Evolutionary conservation across 2,329 filamentous ascomycete genomes (phyloP).

Genomic region (Aureobasidium zeae): DNA sequence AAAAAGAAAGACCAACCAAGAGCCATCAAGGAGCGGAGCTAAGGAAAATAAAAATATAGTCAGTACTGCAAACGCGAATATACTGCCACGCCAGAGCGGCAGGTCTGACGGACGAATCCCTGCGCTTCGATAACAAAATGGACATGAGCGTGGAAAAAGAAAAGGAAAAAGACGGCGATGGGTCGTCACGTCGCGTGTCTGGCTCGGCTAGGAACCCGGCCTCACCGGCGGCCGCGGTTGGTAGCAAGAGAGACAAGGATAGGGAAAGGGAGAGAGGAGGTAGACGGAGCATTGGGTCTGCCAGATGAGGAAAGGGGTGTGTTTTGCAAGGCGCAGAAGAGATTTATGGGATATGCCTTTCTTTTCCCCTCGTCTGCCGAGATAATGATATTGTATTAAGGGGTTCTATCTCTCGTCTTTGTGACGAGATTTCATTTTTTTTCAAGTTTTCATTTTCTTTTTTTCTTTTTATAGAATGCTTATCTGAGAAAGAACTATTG

Average conservation of each 20-base stretch:
- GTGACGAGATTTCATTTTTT: neutral
- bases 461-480: neutral
- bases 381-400: too few species aligned
- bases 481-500: neutral
- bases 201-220: neutral
- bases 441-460: neutral
- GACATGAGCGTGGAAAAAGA: slow-evolving; percentile 3
- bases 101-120: neutral
- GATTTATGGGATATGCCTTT: too few species aligned
- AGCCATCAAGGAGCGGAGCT: too few species aligned
- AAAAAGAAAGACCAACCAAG: too few species aligned
- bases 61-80: slow-evolving; percentile 5
- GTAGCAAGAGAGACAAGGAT: slow-evolving; percentile 3
- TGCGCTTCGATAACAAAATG: slow-evolving; percentile 1
- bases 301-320: neutral
- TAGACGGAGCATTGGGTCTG: slow-evolving; percentile 1
- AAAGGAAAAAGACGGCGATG: neutral
- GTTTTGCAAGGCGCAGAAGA: too few species aligned
- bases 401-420: too few species aligned
- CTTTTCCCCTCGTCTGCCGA: too few species aligned
- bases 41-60: too few species aligned
- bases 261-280: neutral
- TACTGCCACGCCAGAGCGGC: slow-evolving; percentile 4
- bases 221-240: neutral
- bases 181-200: neutral